A percentile compares a stretch with the other conserved stretches of the same genome.
These are phyloP conservation scores for Aspergillus felis DNA, from an alignment of 2,329 filamentous ascomycete species.

Conservation along the genomic window DNA sequence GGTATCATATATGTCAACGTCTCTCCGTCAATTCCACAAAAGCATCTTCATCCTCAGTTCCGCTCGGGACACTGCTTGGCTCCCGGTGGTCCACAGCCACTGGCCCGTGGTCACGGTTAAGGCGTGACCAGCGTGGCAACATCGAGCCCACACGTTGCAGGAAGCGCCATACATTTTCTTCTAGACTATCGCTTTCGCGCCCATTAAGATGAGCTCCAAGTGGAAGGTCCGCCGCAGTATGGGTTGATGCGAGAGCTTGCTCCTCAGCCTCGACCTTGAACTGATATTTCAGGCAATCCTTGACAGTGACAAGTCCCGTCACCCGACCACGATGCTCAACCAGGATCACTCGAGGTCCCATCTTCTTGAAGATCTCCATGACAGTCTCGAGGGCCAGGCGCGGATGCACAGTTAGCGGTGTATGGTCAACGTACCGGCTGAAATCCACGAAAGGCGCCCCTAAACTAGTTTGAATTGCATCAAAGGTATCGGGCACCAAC, in stretches of 20 bases:
- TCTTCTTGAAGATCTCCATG: conserved; percentile 98
- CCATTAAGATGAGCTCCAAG: conserved; percentile 20
- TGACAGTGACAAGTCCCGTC: conserved; percentile 84
- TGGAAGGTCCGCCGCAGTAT: conserved; percentile 17
- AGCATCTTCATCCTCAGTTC: conserved; percentile 50
- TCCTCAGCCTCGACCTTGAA: conserved; percentile 91
- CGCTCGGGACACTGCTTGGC: conserved; percentile 46
- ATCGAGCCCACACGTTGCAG: conserved; percentile 29
- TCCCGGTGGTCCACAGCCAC: conserved; percentile 10
- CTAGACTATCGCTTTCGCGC: conserved; percentile 23
- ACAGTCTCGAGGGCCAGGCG: conserved; percentile 90
- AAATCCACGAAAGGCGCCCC: conserved; percentile 67
- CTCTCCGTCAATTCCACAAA: conserved; percentile 45
- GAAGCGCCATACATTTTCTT: conserved; percentile 36
- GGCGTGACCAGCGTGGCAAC: conserved; percentile 15
- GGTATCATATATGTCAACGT: conserved; percentile 7
- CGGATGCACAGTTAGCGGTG: conserved; percentile 86
- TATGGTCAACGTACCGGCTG: conserved; percentile 80
- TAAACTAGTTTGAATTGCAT: conserved; percentile 55
- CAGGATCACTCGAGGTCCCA: conserved; percentile 87
- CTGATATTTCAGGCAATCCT: conserved; percentile 95
- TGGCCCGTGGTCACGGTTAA: conserved; percentile 13
- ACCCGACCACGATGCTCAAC: conserved; percentile 85
- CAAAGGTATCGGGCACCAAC: conserved; percentile 52
- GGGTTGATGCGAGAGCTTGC: conserved; percentile 46